Percentiles rank a stretch among this genome's conserved stretches.
phyloP scores from a whole-genome alignment of 768 basidiomycete genomes.

The Phanerochaete carnosa region DNA sequence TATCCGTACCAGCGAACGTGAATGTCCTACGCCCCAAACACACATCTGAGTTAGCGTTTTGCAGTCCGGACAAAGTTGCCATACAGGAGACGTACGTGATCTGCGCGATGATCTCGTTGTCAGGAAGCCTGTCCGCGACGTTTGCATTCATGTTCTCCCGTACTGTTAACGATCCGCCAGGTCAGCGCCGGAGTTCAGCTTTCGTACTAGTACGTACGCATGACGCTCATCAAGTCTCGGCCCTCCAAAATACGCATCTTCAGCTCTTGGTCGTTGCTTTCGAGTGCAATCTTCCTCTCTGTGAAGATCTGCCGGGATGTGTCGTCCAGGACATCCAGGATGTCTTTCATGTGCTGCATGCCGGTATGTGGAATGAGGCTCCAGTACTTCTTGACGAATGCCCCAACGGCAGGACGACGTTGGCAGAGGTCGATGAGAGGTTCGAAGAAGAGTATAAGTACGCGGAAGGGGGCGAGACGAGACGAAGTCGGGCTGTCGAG shows the following conservation, averaged over 20 bases:
- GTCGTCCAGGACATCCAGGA: constrained; percentile 15
- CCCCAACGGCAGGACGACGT: constrained; percentile 8
- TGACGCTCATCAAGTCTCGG: constrained; percentile 28
- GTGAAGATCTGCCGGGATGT: constrained; percentile 15
- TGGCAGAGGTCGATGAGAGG: neutral
- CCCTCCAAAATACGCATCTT: constrained; percentile 21
- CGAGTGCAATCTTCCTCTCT: constrained; percentile 16
- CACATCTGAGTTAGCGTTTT: neutral
- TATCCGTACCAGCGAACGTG: constrained; percentile 25
- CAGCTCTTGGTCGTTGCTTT: constrained; percentile 15
- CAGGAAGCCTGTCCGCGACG: constrained; percentile 21
- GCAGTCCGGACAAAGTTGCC: neutral
- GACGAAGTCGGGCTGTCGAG: neutral
- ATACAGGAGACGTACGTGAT: constrained; percentile 17
- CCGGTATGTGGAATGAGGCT: constrained; percentile 7
- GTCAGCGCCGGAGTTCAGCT: neutral
- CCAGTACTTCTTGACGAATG: constrained; percentile 14
- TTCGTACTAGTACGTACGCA: constrained; percentile 19
- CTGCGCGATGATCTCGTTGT: constrained; percentile 25
- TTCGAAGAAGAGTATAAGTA: neutral
- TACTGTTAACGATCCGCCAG: too few relatives aligned
- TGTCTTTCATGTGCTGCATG: constrained; percentile 10
- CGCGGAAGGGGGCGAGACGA: neutral
- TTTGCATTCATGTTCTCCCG: constrained; percentile 18
- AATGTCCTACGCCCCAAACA: constrained; percentile 13